Base-by-base conservation (phyloP, 2,329 filamentous ascomycete species). In the Colletotrichum limetticola region DNA sequence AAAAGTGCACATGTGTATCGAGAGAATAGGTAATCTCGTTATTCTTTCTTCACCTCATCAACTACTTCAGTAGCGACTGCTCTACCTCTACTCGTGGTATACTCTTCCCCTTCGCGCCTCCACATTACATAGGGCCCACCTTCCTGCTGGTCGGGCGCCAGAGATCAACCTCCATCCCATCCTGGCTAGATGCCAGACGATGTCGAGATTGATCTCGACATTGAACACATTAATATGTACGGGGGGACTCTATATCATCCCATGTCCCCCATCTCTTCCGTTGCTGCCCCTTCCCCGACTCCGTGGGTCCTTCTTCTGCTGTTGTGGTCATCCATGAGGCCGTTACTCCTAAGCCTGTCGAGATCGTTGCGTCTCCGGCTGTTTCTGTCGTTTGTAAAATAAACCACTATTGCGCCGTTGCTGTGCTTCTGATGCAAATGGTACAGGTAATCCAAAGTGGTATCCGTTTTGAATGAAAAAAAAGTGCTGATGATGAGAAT, bases 391-490 rank as follows among this genome's bases (percentile, higher is more conserved):
- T 74, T 73, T 74, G 61, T 42, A 42, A 46, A 28, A 37, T 64
- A 53, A 53, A 66, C 72, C 70, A 65, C 62, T 62, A 63, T 70
- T 74, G 71, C 74, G 74, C 74, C 74, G 69, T 65, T 75, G 74
- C 74, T 75, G 74, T 75, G 74, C 74, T 75, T 69, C 72, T 75
- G 72, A 75, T 75, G 74, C 74, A 70, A 65, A 64, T 72, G 60
- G 70, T 72, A 70, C 60, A 65, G 70, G 67, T 72, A 56, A 61
- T 73, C 46, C 71, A 73, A 70, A 71, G 59, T 71, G 71, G 71
- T 73, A 73, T 73, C 71, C 60, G 71, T 65, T 58, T 64, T 32
- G 35, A 72, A 63, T 66, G 42, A 46, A 42, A 68, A 46, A 68
- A 70, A 74, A 62, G 59, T 74, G 69, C 72, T 69, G 30, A 65